Evolutionary conservation across 2,329 filamentous ascomycete genomes (phyloP), one percentile per base, ranked within the genome.

Genomic region (Botrytis sinoallii): DNA sequence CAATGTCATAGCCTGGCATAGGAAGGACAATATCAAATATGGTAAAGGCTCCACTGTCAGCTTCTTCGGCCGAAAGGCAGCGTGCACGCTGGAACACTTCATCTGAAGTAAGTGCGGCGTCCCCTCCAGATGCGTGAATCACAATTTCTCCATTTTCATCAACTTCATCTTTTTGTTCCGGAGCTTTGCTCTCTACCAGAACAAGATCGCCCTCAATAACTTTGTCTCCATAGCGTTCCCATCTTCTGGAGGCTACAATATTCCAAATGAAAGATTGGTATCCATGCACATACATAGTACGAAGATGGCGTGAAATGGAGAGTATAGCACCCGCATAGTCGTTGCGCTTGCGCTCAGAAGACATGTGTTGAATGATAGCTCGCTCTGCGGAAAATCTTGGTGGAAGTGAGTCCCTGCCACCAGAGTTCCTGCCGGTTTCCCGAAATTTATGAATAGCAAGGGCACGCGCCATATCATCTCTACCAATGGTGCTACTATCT

Each of bases 181-280:
- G 68, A 25, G 74, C 76, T 65, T 76, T 74, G 32, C 70, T 75
- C n/a, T 79, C 76, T 29, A 81, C 59, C 12, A 82, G 70, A 18
- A 82, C 77, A 18, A 99, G 88, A 81, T 99, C 96, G 46, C 96
- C 96, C 78, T 92, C 89, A 22, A 97, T 87, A 25, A 98, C 93
- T 72, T 86, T 87, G 74, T 86, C 83, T 69, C 95, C 94, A 80
- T 92, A 92, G 4, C 89, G 84, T 60, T 90, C 88, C 92, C 94
- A 97, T 65, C 96, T 92, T 78, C 92, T 90, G 77, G 93, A 94
- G 2, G 90, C 93, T 20, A 90, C 93, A 77, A 90, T 89, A 84
- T 99, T 99, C 95, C 95, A 99, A 14, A 99, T 91, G 55, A 94
- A 88, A 9, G 93, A 97, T 82, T 99, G 96, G 83, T 98, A 98